Base-by-base conservation (phyloP, 2,329 filamentous ascomycete genomes). In the Phaeosphaeriaceae sp. region DNA sequence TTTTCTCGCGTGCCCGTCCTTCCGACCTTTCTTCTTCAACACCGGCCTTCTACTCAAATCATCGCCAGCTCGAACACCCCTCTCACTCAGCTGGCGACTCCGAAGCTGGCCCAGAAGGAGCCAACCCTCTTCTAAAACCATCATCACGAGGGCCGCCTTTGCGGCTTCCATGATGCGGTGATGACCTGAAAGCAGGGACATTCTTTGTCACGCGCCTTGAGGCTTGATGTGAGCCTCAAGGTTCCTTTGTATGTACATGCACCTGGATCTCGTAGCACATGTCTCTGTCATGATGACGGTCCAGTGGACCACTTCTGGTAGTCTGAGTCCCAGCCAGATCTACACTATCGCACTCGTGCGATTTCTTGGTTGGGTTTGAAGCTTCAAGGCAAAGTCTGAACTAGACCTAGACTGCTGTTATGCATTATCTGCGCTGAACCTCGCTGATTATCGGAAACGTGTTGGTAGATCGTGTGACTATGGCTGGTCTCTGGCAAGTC, bases 101-200 rank as follows among this genome's bases (percentile, higher is more conserved):
- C 86, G 86, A 76, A 69, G 86, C 85, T 78, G 85, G 89, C 90
- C 89, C 81, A 91, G 89, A 92, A 80, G 72, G 82, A 84, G 72
- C 73, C 72, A 79, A 77, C 79, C 85, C 88, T 85, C 86, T 87
- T 89, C 82, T 89, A 92, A 92, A 92, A 92, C 89, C 89, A 89
- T 91, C 85, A 86, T 88, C 85, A 88, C 86, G 89, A 92, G 87
- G 86, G 86, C 81, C 83, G 79, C 80, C 76, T 78, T 78, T 73
- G 81, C 76, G 81, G 83, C 83, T 82, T 82, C 82, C 87, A 89
- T 85, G 87, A 89, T 82, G 77, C 81, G 85, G 79, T 85, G 86
- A 88, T 85, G 86, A 89, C 87, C 87, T 88, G 81, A 82, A 81
- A 85, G 84, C 80, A 84, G 85, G 82, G 77, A 88, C 86, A 88